Conservation (phyloP, 257 asterid genomes). For the Przewalskia tangutica region DNA sequence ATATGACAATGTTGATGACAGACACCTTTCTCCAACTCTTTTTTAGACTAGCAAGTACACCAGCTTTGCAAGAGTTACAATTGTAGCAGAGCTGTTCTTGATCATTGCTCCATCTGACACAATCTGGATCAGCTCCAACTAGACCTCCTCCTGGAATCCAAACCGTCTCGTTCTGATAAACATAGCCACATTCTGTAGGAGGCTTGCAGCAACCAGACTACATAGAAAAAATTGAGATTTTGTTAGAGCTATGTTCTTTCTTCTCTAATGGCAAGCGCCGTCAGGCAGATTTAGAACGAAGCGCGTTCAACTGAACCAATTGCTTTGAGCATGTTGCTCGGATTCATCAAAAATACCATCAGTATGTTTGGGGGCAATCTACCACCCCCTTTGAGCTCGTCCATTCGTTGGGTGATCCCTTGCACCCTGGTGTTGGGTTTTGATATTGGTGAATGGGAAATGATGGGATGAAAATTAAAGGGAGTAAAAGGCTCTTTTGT, state of each 20-base stretch:
- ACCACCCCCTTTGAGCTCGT: no score
- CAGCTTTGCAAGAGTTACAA: conserved; percentile 83
- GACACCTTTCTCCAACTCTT: conserved; percentile 86
- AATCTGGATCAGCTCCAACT: conserved; percentile 40
- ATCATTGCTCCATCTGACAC: conserved; percentile 60
- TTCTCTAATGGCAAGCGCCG: not conserved
- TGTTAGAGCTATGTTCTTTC: not conserved
- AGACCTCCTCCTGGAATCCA: conserved; percentile 42
- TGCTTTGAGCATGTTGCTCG: no score
- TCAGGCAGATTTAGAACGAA: not conserved
- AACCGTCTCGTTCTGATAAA: conserved; percentile 51
- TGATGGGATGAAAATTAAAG: no score
- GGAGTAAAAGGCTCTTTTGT: no score
- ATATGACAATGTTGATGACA: conserved; percentile 50
- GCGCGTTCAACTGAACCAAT: not conserved
- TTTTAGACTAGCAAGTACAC: conserved; percentile 74
- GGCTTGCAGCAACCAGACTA: conserved; percentile 98
- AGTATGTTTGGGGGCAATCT: no score
- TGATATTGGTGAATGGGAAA: no score
- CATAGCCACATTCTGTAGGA: conserved; percentile 62
- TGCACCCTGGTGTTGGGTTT: no score
- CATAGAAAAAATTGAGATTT: not conserved
- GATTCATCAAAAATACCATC: no score
- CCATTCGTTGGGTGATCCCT: no score
- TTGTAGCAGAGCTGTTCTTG: conserved; percentile 51